Conservation (phyloP, 2,329 filamentous ascomycete genomes). For the Xylariaceae sp. region DNA sequence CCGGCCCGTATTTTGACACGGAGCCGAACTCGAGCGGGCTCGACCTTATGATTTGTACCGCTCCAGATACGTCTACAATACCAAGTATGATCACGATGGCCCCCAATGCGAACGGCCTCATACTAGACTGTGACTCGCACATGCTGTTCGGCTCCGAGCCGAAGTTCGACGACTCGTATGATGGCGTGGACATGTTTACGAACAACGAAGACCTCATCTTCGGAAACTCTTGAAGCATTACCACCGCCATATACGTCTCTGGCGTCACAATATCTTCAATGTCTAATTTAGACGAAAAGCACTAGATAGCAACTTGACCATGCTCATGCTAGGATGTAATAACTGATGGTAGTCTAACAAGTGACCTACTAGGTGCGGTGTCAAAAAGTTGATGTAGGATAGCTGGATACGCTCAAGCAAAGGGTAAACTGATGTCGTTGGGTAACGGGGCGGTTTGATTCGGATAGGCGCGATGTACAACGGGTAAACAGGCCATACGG, state of each 20-base stretch:
- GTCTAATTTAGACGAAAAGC: not conserved
- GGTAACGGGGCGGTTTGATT: no score
- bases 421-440: no score
- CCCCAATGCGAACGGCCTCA: slow-evolving; percentile 54
- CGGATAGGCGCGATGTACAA: no score
- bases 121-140: slow-evolving; percentile 54
- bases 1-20: slow-evolving; percentile 54
- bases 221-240: slow-evolving; percentile 39
- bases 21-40: slow-evolving; percentile 48
- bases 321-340: slow-evolving; percentile 19
- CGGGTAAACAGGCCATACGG: no score
- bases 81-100: slow-evolving; percentile 43
- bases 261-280: not conserved
- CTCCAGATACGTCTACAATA: slow-evolving; percentile 40
- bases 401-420: no score
- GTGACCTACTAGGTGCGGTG: no score
- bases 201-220: slow-evolving; percentile 61
- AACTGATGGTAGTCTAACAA: not conserved
- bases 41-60: slow-evolving; percentile 41
- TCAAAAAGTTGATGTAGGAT: not conserved
- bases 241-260: not conserved
- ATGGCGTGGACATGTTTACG: slow-evolving; percentile 59
- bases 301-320: not conserved
- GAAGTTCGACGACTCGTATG: slow-evolving; percentile 60
- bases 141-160: slow-evolving; percentile 52